Evolutionary conservation across 2,329 filamentous ascomycete species (phyloP).

Genomic region (Colletotrichum spinosum): DNA sequence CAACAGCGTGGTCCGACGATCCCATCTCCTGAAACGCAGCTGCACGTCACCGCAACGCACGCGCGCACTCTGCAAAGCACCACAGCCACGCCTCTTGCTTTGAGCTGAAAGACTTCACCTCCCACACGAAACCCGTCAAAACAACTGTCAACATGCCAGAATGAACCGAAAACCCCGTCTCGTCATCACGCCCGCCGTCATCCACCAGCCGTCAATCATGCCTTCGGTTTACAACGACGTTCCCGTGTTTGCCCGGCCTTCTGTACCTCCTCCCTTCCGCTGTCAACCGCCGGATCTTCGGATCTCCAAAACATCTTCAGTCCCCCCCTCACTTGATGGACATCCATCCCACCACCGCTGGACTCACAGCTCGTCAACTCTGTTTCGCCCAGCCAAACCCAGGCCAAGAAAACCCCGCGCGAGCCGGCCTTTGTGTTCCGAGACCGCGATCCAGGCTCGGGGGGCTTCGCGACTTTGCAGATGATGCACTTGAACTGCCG

Average conservation of each 20-base stretch:
- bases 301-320: slow-evolving; percentile 1
- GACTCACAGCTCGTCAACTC: slow-evolving; percentile 12
- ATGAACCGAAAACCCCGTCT: not conserved
- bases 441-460: no score
- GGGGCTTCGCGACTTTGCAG: no score
- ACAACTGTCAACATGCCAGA: slow-evolving; percentile 2
- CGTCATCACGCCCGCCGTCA: not conserved
- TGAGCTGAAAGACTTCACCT: not conserved
- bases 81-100: not conserved
- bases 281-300: slow-evolving; percentile 8
- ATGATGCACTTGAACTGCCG: no score
- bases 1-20: slow-evolving; percentile 7
- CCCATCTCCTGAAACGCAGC: slow-evolving; percentile 16
- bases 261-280: not conserved
- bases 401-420: slow-evolving; percentile 1
- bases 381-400: slow-evolving; percentile 24
- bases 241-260: not conserved
- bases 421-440: no score
- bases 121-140: slow-evolving; percentile 34
- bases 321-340: not conserved
- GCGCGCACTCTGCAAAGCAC: not conserved
- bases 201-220: no score
- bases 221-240: no score
- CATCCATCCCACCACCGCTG: not conserved
- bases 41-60: slow-evolving; percentile 7